Evolutionary conservation across 345 rosid genomes (phyloP), one percentile per base, ranked within the genome.

Genomic region (Salix viminalis): DNA sequence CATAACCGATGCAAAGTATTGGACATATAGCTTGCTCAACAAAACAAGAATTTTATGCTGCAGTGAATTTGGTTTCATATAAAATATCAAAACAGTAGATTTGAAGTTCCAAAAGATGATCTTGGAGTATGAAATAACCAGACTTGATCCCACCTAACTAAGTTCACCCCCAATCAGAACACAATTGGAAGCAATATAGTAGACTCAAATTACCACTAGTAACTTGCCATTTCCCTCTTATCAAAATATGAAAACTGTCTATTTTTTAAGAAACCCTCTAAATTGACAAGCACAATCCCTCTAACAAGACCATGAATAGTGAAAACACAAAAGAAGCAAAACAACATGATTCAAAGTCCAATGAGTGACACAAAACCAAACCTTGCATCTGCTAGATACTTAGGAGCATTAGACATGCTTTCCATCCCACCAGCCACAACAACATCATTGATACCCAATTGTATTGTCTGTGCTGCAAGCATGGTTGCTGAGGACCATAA

Each of bases 351-450:
- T 42, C 10, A 78, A 75, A 6, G 62, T 50, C 30, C n/a, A 48
- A 78, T 54, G 54, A 41, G 69, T 24, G 39, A 52, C 46, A 21
- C 28, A 72, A 56, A 78, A n/a, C 7, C 73, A 72, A 84, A 91
- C 99, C 99, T 93, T 65, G 97, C 97, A 79, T 92, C 94, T 23
- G 90, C 90, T 34, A 96, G 62, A 80, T 96, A 96, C 76, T 96
- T 96, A 14, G 98, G 99, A 9, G 84, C 91, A 79, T 89, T 96
- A 36, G 99, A 96, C 98, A 96, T 96, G 88, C 90, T 96, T 86
- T 96, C 99, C 99, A 92, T 96, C 80, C 99, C 99, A 82, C 99
- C 99, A 34, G 97, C 97, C 72, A 96, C 97, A 44, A 96, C 95
- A 23, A 96, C 86, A 39, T 96, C 97, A 80, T 93, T 91, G 76